Evolutionary conservation across 106 monocot genomes (phyloP).

Genomic region (Triglochin maritima): DNA sequence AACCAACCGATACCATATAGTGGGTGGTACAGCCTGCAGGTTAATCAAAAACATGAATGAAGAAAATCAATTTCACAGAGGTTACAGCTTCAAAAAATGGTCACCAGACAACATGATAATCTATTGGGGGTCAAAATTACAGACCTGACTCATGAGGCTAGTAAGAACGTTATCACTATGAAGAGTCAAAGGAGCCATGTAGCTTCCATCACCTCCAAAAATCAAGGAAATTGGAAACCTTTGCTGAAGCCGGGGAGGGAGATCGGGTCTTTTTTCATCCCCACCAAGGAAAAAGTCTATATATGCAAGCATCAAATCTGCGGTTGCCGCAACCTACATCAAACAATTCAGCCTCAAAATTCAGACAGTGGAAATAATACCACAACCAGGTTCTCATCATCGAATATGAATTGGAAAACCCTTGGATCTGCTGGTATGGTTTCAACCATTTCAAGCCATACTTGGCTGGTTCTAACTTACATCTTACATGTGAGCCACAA

Average conservation of each 20-base stretch:
- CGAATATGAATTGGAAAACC: no score
- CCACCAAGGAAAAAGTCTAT: constrained; percentile 96
- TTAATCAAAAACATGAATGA: not conserved
- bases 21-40: constrained; percentile 72
- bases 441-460: no score
- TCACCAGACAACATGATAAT: no score
- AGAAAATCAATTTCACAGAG: not conserved
- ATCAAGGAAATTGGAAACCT: constrained; percentile 79
- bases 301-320: constrained; percentile 95
- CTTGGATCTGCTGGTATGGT: no score
- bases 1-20: constrained; percentile 92
- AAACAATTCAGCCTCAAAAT: not conserved
- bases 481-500: no score
- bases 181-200: constrained; percentile 93
- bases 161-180: constrained; percentile 96
- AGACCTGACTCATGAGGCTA: constrained; percentile 95
- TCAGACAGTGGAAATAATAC: not conserved
- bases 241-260: constrained; percentile 87
- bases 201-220: constrained; percentile 96
- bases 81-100: not conserved
- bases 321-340: constrained; percentile 83
- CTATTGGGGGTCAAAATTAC: not conserved
- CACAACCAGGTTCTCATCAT: no score
- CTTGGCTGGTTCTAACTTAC: no score
- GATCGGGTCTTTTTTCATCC: constrained; percentile 94